Evolutionary conservation across 257 asterid genomes (phyloP), one percentile per base, ranked within the genome.

Genomic region (Marsdenia floribunda): DNA sequence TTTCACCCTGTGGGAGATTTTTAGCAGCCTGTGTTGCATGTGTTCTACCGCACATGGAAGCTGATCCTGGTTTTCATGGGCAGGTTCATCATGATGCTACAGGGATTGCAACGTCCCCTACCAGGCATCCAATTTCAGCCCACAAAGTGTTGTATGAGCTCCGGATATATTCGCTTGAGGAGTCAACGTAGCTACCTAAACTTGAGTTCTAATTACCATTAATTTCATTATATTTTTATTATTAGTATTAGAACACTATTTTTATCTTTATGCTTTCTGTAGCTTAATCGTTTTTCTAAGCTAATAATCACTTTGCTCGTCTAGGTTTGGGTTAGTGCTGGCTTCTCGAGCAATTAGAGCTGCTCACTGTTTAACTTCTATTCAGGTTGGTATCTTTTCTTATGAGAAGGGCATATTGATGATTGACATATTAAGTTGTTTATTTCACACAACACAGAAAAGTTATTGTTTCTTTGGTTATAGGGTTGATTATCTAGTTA

Each of bases 11-110:
- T 78, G 99, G 99, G 70, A 90, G 97, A 78, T 94, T 89, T 83
- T 84, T 94, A 84, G 99, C 97, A 5, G 97, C 88, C 76, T 94
- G 99, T 84, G 99, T 94, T 50, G 99, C 97, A 67, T 94, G 99
- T 83, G 86, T 92, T 81, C 84, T 83, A 79, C 96, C 97, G 50
- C 86, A 82, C 85, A 76, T 84, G 75, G 99, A 94, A 24, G 79
- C 85, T 64, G 99, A 92, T 80, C 82, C 90, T 46, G 91, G 91
- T 77, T 81, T 85, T 72, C 92, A 86, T 16, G 90, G 93, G 76
- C 95, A 85, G 78, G 83, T 78, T 72, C 96, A 80, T 69, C 89
- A 86, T 85, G 97, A 87, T 83, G 76, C 81, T 78, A 76, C 90
- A 8, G 92, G 88, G 82, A 85, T 87, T 63, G 89, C 95, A 21